Evolutionary conservation across 179 eudicot species (phyloP).

Genomic region (Silene vulgaris): DNA sequence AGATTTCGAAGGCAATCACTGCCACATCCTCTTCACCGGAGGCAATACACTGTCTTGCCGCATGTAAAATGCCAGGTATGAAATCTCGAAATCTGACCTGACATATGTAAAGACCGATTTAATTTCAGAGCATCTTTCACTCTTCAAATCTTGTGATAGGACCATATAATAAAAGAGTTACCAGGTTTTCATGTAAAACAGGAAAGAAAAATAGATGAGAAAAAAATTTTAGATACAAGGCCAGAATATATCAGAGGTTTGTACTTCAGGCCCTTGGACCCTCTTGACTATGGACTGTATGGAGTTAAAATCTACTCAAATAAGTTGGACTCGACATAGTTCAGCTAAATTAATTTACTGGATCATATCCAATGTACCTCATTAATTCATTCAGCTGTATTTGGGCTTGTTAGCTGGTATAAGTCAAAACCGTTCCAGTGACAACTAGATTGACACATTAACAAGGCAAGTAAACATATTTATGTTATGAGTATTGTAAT

Average conservation of each 20-base stretch:
- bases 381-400: slow-evolving; percentile 5
- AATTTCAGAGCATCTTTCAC: neutral
- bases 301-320: neutral
- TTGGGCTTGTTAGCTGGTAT: neutral
- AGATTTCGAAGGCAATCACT: slow-evolving; percentile 92
- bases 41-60: slow-evolving; percentile 89
- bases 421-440: neutral
- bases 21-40: slow-evolving; percentile 94
- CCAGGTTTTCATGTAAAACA: neutral
- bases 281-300: neutral
- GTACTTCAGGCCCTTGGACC: neutral
- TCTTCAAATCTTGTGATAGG: neutral
- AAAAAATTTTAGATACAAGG: neutral
- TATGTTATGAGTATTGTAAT: neutral
- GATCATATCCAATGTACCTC: neutral
- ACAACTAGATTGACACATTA: neutral
- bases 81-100: slow-evolving; percentile 88
- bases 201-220: neutral
- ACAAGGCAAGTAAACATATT: neutral
- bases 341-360: neutral
- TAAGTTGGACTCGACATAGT: neutral
- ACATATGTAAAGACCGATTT: slow-evolving; percentile 2
- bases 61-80: slow-evolving; percentile 90
- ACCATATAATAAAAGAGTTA: neutral
- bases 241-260: neutral